Conservation (phyloP, 257 asterid genomes). For the Euphrasia confusa region DNA sequence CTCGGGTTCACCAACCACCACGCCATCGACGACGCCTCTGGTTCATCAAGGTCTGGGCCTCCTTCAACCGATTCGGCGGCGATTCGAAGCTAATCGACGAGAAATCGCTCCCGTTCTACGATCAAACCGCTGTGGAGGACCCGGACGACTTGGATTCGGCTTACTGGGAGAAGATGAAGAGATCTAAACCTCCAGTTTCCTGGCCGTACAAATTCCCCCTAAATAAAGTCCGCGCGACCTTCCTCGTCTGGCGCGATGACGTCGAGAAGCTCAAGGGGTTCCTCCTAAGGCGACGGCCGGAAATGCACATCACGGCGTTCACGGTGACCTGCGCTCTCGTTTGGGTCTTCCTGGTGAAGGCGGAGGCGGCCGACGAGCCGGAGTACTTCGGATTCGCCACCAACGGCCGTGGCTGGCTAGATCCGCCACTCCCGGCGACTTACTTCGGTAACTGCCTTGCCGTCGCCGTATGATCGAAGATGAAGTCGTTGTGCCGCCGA, state of each 20-base stretch:
- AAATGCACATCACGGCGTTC: slow-evolving; percentile 34
- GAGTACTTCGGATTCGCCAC: slow-evolving; percentile 35
- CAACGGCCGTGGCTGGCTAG: slow-evolving; percentile 34
- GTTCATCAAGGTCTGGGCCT: slow-evolving; percentile 41
- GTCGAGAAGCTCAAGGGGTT: slow-evolving; percentile 31
- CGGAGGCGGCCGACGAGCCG: slow-evolving; percentile 29
- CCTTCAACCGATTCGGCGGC: slow-evolving; percentile 31
- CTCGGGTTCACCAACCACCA: slow-evolving; percentile 40
- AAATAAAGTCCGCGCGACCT: slow-evolving; percentile 38
- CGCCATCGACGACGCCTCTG: slow-evolving; percentile 41
- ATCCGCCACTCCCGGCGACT: slow-evolving; percentile 34
- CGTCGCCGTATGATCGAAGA: no score
- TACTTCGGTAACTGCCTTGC: slow-evolving; percentile 39
- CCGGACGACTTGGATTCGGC: slow-evolving; percentile 26
- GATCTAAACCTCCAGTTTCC: slow-evolving; percentile 18
- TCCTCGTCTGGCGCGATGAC: slow-evolving; percentile 29
- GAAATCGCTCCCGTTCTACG: slow-evolving; percentile 32
- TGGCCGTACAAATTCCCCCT: slow-evolving; percentile 24
- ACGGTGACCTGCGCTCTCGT: slow-evolving; percentile 38
- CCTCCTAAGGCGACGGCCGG: slow-evolving; percentile 23
- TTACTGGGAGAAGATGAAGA: slow-evolving; percentile 26
- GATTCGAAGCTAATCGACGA: slow-evolving; percentile 31
- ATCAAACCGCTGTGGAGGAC: slow-evolving; percentile 31
- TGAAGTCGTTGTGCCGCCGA: no score
- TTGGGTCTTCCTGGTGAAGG: slow-evolving; percentile 35